Percentiles rank a stretch among this genome's conserved stretches.
Evolutionary conservation across 805 yeast genomes (phyloP).

Genomic region (Metschnikowia rubicola): DNA sequence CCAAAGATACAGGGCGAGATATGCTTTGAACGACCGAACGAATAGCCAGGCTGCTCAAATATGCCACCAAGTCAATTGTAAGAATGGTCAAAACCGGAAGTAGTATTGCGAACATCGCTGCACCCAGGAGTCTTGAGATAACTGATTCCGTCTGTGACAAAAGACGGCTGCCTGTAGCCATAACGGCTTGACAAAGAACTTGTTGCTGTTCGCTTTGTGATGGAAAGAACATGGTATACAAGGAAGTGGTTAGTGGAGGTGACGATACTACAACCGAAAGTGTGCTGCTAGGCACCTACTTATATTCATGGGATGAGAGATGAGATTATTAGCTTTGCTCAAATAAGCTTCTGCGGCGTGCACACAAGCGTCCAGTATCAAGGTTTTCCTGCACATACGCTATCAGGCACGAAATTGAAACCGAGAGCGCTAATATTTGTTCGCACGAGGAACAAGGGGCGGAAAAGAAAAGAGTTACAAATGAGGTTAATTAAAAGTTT

Average conservation of each 20-base stretch:
- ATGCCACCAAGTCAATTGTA: conserved; percentile 3
- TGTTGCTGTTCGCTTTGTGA: neutral
- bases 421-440: neutral
- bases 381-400: too few species aligned
- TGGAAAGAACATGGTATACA: too few species aligned
- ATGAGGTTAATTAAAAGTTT: neutral
- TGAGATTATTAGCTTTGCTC: neutral
- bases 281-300: neutral
- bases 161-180: neutral
- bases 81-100: conserved; percentile 1
- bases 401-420: neutral
- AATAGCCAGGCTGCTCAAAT: conserved; percentile 1
- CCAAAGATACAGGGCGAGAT: too few species aligned
- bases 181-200: neutral
- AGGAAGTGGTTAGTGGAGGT: too few species aligned
- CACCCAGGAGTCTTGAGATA: conserved; percentile 4
- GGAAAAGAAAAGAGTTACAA: neutral
- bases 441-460: neutral
- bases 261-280: too few species aligned
- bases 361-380: neutral
- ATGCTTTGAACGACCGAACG: neutral
- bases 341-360: neutral
- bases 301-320: neutral
- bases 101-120: conserved; percentile 1
- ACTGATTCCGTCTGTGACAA: conserved; percentile 1